Base-by-base conservation (phyloP, 1,284 basidiomycete genomes). In the Papiliotrema flavescens region DNA sequence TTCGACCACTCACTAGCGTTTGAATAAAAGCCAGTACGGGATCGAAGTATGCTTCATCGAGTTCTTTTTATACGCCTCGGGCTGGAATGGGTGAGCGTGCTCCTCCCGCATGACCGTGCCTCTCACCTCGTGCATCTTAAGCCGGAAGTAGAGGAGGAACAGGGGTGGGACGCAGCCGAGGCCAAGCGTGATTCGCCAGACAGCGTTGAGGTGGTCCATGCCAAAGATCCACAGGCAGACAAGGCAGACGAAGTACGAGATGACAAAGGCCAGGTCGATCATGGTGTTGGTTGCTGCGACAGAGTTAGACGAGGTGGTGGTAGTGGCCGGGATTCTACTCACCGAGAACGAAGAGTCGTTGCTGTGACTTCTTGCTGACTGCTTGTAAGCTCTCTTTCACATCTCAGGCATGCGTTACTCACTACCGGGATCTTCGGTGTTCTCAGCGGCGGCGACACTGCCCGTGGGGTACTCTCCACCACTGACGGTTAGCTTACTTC, bases 401-500 rank as follows among this genome's bases (percentile, higher is more conserved):
- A 8, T 2, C 82, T 84, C 20, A 82, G 79, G 24, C 48, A 48
- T 35, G 47, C 43, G 26, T 34, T 20, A 17, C 46, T 44, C 24
- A 57, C 37, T 64, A 14, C 54, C 60, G 2, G 57, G 55, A 56
- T 90, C 87, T 73, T 95, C 93, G 0, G 90, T 90, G 69, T 90
- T 88, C 71, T 96, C 93, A 1, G 89, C 88, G 2, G 88, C 87
- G 15, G 91, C 90, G n/a, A 96, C 91, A 2, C 86, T 88, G 7
- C 92, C 93, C 57, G 87, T 88, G 6, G 91, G 92, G 63, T 96
- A 95, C 72, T 94, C 90, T 13, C 90, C 90, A 24, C 91, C 92
- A 37, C 55, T 23, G 32, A 40, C n/a, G 19, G 19, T 11, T 15
- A 42, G 13, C 20, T 32, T 8, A 39, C 9, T 39, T 15, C 20